Evolutionary conservation across 129 eudicot species (phyloP), one percentile per base, ranked within the genome.

Genomic region (Erigeron canadensis): DNA sequence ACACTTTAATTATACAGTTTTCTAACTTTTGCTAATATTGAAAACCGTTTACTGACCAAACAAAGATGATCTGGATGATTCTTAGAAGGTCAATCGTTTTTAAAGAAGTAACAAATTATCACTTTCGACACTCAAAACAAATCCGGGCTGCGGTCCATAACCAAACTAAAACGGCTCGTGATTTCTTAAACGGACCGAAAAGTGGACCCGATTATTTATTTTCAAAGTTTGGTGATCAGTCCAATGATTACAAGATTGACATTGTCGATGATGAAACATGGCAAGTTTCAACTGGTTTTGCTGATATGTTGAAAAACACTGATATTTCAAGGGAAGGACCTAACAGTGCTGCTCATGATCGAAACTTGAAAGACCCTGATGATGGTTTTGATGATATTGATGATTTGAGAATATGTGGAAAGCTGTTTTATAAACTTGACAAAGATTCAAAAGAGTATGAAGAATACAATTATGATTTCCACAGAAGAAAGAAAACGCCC

Each of bases 331-430:
- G 40, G 5, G 21, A 13, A 13, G 67, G 66, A 21, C 38, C 61
- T 46, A 75, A 55, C 22, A 22, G 34, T 28, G 34, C 76, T 41
- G 60, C 64, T 59, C 48, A 11, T 46, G 61, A 34, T 19, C 83
- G 69, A 17, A 72, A 72, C 17, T 45, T 68, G 42, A 70, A 50
- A 5, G 85, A 80, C 22, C 76, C 72, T 13, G 91, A 86, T 28
- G 34, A 28, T 28, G 34, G 34, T 80, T 74, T 85, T 60, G 90
- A 89, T 66, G 95, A 85, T 45, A 80, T 93, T 63, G 98, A 87
- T 77, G 96, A 93, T 73, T 60, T 93, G 96, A 89, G 98, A 63
- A 58, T 93, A 42, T 85, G 84, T 1, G 92, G 96, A 41, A 85
- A 63, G 28, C 77, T 93, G 74, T 93, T 87, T 61, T 93, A 87